Percentiles rank a stretch among this genome's conserved stretches.
These are phyloP conservation scores for Sporothrix euskadiensis DNA, from an alignment of 2,329 filamentous ascomycete species.

Conservation along the genomic window DNA sequence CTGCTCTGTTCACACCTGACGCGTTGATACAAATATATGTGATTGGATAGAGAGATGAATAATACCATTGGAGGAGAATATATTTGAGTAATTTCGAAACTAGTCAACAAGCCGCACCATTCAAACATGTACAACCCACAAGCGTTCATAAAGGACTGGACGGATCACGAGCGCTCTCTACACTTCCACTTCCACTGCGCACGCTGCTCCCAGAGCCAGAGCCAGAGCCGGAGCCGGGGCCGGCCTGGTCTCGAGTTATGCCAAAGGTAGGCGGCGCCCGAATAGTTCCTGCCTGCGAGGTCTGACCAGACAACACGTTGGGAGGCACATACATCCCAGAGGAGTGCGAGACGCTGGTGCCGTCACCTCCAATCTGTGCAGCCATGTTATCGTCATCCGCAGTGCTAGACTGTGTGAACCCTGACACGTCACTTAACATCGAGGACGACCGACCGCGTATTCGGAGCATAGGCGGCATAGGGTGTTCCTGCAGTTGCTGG, in stretches of 20 bases:
- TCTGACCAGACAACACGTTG: slow-evolving; percentile 25
- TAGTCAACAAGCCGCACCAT: not conserved
- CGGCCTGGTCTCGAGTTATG: slow-evolving; percentile 32
- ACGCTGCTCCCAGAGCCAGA: slow-evolving; percentile 42
- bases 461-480: slow-evolving; percentile 36
- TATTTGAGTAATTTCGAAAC: not conserved
- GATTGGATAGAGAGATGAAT: not conserved
- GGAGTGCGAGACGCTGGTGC: slow-evolving; percentile 27
- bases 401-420: slow-evolving; percentile 63
- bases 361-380: slow-evolving; percentile 27
- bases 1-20: not conserved
- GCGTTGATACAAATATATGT: not conserved
- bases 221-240: slow-evolving; percentile 37
- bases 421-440: slow-evolving; percentile 68
- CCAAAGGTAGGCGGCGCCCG: slow-evolving; percentile 34
- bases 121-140: not conserved
- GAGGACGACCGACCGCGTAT: slow-evolving; percentile 62
- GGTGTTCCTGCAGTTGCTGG: slow-evolving; percentile 17
- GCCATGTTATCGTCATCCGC: slow-evolving; percentile 47
- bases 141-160: slow-evolving; percentile 48
- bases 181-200: slow-evolving; percentile 50
- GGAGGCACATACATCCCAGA: not conserved
- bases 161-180: slow-evolving; percentile 53
- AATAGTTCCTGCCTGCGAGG: slow-evolving; percentile 30
- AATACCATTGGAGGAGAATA: not conserved